These are phyloP conservation scores for Brachypodium distachyon DNA, from an alignment of 202 grass and related monocot genomes.

Conservation along the genomic window DNA sequence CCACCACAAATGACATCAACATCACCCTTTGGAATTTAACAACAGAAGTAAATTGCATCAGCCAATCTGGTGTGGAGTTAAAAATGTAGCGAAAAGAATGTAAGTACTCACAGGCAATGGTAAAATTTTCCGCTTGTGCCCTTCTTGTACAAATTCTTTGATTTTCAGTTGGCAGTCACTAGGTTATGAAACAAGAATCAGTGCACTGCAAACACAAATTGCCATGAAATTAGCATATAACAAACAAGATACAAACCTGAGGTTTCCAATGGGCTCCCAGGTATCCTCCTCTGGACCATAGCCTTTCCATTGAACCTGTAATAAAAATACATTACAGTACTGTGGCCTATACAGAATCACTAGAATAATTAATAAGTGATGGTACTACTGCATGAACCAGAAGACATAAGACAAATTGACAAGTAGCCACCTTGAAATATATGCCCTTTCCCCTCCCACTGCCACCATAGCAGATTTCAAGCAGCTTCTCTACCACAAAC, in stretches of 20 bases:
- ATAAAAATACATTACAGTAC: too few relatives aligned
- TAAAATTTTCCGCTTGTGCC: constrained; percentile 39
- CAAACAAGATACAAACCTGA: constrained; percentile 33
- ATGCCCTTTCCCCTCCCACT: too few relatives aligned
- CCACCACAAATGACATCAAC: constrained; percentile 59
- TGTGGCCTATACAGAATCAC: too few relatives aligned
- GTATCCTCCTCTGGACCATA: too few relatives aligned
- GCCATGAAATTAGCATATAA: neutral
- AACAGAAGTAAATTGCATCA: neutral
- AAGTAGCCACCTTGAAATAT: too few relatives aligned
- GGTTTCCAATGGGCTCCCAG: constrained; percentile 61
- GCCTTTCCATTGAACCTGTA: constrained; percentile 72
- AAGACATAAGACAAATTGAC: too few relatives aligned
- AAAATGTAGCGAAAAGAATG: neutral
- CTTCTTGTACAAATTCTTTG: constrained; percentile 53
- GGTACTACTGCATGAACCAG: too few relatives aligned
- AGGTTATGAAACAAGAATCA: constrained; percentile 15
- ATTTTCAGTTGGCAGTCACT: constrained; percentile 58
- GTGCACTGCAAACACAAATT: neutral
- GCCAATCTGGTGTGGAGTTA: neutral
- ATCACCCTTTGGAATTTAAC: constrained; percentile 20
- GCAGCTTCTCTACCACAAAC: too few relatives aligned
- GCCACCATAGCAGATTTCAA: too few relatives aligned
- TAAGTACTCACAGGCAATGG: constrained; percentile 40
- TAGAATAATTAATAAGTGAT: too few relatives aligned